phyloP scores from a whole-genome alignment of 2,329 filamentous ascomycete genomes.

The Monilinia laxa region DNA sequence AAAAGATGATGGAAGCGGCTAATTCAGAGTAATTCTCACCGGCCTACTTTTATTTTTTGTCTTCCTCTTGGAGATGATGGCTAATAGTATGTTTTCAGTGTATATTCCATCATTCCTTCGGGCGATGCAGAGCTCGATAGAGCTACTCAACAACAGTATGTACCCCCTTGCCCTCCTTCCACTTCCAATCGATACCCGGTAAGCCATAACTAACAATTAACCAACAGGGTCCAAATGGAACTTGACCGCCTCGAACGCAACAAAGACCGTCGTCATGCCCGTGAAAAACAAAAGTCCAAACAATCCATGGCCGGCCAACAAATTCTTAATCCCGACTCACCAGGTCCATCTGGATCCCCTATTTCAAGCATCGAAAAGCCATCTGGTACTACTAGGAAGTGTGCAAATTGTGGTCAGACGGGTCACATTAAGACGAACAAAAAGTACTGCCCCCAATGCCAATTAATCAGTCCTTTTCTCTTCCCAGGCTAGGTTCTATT shows the following conservation, averaged over 20 bases:
- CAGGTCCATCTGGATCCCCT: slow-evolving; percentile 44
- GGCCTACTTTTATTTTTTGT: background rate
- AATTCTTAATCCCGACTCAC: slow-evolving; percentile 42
- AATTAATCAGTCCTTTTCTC: slow-evolving; percentile 20
- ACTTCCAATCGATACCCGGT: no score
- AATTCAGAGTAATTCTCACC: slow-evolving; percentile 60
- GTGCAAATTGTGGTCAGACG: slow-evolving; percentile 93
- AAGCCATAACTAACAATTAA: background rate
- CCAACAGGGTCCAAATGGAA: slow-evolving; percentile 65
- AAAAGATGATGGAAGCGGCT: slow-evolving; percentile 44
- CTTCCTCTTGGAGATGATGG: background rate
- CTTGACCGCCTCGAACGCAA: slow-evolving; percentile 85
- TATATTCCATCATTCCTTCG: slow-evolving; percentile 61
- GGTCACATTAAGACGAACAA: slow-evolving; percentile 99
- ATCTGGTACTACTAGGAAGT: slow-evolving; percentile 79
- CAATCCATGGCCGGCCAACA: slow-evolving; percentile 26
- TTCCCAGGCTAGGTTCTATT: slow-evolving; percentile 14
- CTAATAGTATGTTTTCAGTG: slow-evolving; percentile 42
- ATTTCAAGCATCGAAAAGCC: slow-evolving; percentile 51
- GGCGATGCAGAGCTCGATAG: slow-evolving; percentile 66
- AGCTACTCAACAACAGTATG: slow-evolving; percentile 58
- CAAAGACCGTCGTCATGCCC: slow-evolving; percentile 82
- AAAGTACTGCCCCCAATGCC: slow-evolving; percentile 60
- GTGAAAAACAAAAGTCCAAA: slow-evolving; percentile 81
- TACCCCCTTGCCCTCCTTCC: background rate